Conservation (phyloP, 2,329 filamentous ascomycete genomes). For the Botryosphaeria dothidea region DNA sequence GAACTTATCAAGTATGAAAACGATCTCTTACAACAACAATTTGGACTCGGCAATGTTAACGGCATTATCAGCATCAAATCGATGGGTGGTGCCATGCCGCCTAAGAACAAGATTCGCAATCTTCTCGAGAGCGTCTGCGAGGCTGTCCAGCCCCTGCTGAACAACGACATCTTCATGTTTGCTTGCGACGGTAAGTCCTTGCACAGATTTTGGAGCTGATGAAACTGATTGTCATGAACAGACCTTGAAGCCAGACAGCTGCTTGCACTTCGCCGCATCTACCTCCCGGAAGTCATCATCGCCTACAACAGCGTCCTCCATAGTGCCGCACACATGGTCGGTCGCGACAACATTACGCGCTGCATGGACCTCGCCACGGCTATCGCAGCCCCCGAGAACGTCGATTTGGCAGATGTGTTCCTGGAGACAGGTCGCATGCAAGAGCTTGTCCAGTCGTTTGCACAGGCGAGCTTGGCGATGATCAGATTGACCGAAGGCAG, state of each 20-base stretch:
- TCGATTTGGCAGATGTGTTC: slow-evolving; percentile 40
- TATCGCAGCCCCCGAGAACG: slow-evolving; percentile 55
- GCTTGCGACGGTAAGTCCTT: slow-evolving; percentile 26
- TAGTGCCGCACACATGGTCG: slow-evolving; percentile 72
- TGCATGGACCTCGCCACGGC: slow-evolving; percentile 82
- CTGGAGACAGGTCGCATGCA: slow-evolving; percentile 44
- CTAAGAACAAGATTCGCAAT: slow-evolving; percentile 36
- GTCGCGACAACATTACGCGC: slow-evolving; percentile 74
- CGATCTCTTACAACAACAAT: background rate
- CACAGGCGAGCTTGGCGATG: slow-evolving; percentile 73
- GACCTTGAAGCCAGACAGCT: slow-evolving; percentile 63
- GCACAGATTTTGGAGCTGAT: background rate
- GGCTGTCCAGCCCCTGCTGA: slow-evolving; percentile 40
- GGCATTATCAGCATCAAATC: slow-evolving; percentile 5
- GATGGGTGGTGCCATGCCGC: slow-evolving; percentile 22
- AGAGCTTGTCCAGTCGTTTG: slow-evolving; percentile 61
- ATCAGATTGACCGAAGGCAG: slow-evolving; percentile 31
- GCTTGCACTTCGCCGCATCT: slow-evolving; percentile 67
- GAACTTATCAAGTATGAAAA: slow-evolving; percentile 35
- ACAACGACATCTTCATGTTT: slow-evolving; percentile 30
- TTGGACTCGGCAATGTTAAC: slow-evolving; percentile 5
- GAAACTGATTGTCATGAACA: slow-evolving; percentile 25
- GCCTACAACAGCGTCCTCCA: slow-evolving; percentile 82
- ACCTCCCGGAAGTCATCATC: slow-evolving; percentile 82
- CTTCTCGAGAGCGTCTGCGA: slow-evolving; percentile 41